phyloP scores from a whole-genome alignment of 2,329 filamentous ascomycete species.

The Fusarium drepaniforme region DNA sequence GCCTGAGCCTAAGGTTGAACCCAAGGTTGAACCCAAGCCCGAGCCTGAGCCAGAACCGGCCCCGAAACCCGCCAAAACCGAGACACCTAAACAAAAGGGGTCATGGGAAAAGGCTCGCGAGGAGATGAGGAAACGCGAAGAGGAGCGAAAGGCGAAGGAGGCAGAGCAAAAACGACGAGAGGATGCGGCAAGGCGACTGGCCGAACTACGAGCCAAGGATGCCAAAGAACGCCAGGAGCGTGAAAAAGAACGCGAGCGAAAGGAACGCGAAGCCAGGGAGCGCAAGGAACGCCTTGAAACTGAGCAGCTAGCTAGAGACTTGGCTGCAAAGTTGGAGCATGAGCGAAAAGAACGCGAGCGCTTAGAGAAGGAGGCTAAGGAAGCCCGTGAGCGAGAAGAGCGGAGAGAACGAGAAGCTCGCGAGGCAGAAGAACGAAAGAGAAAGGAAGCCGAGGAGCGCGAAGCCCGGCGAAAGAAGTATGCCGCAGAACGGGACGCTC shows the following conservation, averaged over 20 bases:
- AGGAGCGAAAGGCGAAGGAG: constrained; percentile 71
- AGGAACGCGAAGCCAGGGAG: constrained; percentile 51
- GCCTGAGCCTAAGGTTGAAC: background rate
- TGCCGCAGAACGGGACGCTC: constrained; percentile 34
- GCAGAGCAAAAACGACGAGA: constrained; percentile 72
- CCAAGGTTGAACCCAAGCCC: background rate
- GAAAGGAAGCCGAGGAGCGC: constrained; percentile 54
- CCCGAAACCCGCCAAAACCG: constrained; percentile 29
- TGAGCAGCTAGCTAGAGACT: constrained; percentile 45
- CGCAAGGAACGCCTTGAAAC: constrained; percentile 45
- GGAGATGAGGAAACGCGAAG: constrained; percentile 72
- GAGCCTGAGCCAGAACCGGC: background rate
- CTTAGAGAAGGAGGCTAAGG: constrained; percentile 57
- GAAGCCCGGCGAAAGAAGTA: constrained; percentile 49
- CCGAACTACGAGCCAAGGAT: constrained; percentile 68
- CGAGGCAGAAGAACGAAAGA: constrained; percentile 44
- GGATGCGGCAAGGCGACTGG: constrained; percentile 64
- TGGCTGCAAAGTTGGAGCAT: constrained; percentile 53
- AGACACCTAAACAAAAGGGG: constrained; percentile 55
- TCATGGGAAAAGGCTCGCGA: constrained; percentile 79
- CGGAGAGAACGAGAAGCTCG: constrained; percentile 58
- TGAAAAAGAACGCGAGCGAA: constrained; percentile 52
- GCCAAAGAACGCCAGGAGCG: constrained; percentile 59
- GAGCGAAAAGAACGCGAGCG: constrained; percentile 57
- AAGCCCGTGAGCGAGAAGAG: constrained; percentile 51